Percentiles rank a stretch among this genome's conserved stretches.
Evolutionary conservation across 495 filamentous ascomycete genomes (phyloP).

Genomic region (Acidomyces sp.): DNA sequence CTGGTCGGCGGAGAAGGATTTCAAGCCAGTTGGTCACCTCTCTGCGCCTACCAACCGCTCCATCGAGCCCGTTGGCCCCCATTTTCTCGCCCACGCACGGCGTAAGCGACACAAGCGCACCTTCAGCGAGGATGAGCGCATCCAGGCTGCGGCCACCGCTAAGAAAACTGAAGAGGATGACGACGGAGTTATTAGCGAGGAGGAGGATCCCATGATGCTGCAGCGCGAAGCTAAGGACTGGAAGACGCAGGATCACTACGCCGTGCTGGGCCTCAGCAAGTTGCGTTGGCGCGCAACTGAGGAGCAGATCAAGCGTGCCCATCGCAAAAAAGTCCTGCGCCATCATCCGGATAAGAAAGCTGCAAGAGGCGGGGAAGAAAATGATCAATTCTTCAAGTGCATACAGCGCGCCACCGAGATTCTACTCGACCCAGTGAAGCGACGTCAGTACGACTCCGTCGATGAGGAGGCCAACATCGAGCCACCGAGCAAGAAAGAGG

Average conservation of each 20-base stretch:
- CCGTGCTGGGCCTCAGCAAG: conserved; percentile 82
- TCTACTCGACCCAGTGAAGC: conserved; percentile 79
- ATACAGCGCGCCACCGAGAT: conserved; percentile 97
- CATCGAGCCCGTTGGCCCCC: conserved; percentile 88
- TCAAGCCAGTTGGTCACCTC: conserved; percentile 62
- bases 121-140: conserved; percentile 95
- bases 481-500: conserved; percentile 79
- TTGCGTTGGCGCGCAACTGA: conserved; percentile 86
- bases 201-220: conserved; percentile 82
- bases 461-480: conserved; percentile 87
- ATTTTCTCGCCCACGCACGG: conserved; percentile 95
- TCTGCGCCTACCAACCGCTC: conserved; percentile 63
- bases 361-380: conserved; percentile 70
- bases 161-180: conserved; percentile 94
- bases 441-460: conserved; percentile 91
- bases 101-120: conserved; percentile 91
- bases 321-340: conserved; percentile 97
- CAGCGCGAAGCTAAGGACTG: conserved; percentile 93
- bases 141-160: conserved; percentile 84
- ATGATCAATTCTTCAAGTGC: conserved; percentile 99
- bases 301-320: conserved; percentile 95
- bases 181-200: conserved; percentile 77
- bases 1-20: conserved; percentile 83
- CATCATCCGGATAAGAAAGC: conserved; percentile 99
- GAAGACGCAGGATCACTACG: conserved; percentile 98